Evolutionary conservation across 2,329 filamentous ascomycete genomes (phyloP).

Genomic region (Colletotrichum magnum): DNA sequence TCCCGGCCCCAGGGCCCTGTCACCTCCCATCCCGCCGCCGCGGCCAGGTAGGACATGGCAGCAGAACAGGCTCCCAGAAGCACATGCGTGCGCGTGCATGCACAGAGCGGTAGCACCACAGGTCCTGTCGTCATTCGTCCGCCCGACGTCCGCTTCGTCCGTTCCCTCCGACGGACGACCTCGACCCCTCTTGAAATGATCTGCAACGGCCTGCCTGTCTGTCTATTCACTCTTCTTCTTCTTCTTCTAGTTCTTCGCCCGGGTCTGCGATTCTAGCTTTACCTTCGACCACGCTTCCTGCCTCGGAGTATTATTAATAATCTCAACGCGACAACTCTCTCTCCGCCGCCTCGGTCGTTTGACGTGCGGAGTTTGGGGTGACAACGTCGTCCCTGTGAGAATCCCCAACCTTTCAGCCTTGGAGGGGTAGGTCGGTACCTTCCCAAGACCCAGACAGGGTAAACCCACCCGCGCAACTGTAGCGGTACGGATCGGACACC

Average conservation of each 20-base stretch:
- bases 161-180: slow-evolving; percentile 37
- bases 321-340: slow-evolving; percentile 1
- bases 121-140: slow-evolving; percentile 36
- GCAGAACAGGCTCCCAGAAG: neutral
- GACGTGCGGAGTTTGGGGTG: neutral
- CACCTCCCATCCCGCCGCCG: slow-evolving; percentile 14
- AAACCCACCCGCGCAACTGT: too few species aligned
- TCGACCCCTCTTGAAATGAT: slow-evolving; percentile 22
- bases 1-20: slow-evolving; percentile 28
- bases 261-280: slow-evolving; percentile 18
- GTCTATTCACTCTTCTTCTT: neutral
- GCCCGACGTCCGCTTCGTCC: slow-evolving; percentile 34
- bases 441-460: too few species aligned
- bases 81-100: slow-evolving; percentile 9
- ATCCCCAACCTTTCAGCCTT: slow-evolving; percentile 11
- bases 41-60: neutral
- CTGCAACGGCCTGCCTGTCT: neutral
- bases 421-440: neutral
- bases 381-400: slow-evolving; percentile 24
- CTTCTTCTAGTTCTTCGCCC: slow-evolving; percentile 1
- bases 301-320: slow-evolving; percentile 5
- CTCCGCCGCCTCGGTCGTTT: neutral
- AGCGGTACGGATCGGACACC: too few species aligned
- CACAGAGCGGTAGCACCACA: slow-evolving; percentile 1
- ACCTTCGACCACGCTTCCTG: slow-evolving; percentile 14